A percentile compares a stretch with the other conserved stretches of the same genome.
These are phyloP conservation scores for Thuidium tamariscinum DNA, from an alignment of 225 moss, liverwort and hornwort genomes.

Conservation along the genomic window DNA sequence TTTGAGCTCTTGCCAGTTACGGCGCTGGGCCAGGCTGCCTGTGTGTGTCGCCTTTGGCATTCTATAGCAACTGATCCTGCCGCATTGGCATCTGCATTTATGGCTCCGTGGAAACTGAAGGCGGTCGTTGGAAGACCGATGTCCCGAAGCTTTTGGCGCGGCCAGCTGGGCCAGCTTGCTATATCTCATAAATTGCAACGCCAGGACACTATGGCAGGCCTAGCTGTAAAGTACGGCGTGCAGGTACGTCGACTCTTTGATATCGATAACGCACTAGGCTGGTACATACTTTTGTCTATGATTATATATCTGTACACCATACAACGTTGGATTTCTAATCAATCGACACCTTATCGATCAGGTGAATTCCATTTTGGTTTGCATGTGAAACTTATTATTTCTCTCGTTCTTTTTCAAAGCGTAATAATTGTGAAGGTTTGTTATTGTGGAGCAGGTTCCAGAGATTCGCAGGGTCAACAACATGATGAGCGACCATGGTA, in stretches of 20 bases:
- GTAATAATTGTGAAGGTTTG: not conserved
- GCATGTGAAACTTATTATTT: not conserved
- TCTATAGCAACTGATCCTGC: constrained; percentile 49
- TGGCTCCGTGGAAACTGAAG: constrained; percentile 47
- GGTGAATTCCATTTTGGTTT: not conserved
- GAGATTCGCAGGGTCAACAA: constrained; percentile 62
- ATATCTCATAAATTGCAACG: constrained; percentile 47
- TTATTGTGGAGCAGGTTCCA: constrained; percentile 32
- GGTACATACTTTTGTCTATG: not conserved
- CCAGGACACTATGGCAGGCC: constrained; percentile 47
- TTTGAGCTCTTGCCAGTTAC: constrained; percentile 42
- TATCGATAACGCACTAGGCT: not conserved
- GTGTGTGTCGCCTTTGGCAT: constrained; percentile 58
- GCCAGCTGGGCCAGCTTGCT: constrained; percentile 43
- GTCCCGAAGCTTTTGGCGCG: constrained; percentile 51
- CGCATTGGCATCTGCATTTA: constrained; percentile 43
- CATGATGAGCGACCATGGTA: constrained; percentile 67
- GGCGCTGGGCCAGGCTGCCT: constrained; percentile 39
- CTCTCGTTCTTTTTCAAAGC: not conserved
- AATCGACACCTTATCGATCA: not conserved
- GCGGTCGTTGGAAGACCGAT: constrained; percentile 34
- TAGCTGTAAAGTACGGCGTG: constrained; percentile 46
- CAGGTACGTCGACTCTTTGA: constrained; percentile 22
- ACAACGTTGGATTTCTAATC: not conserved
- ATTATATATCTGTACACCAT: not conserved